A percentile compares a stretch with the other conserved stretches of the same genome.
phyloP scores from a whole-genome alignment of 345 rosid species.

The Salix caprea region DNA sequence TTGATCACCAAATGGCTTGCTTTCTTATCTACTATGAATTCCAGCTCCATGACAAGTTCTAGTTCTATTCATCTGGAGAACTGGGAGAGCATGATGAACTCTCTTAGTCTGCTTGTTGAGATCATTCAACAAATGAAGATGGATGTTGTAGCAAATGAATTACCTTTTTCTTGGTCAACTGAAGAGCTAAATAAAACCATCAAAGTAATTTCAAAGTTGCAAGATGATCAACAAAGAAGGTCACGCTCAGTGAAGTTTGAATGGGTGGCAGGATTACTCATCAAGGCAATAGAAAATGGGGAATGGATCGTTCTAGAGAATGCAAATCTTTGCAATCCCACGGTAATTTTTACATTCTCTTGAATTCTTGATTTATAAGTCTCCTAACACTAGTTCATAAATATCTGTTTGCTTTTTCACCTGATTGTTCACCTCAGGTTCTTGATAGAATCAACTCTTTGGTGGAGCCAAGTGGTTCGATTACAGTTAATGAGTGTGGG shows the following conservation, averaged over 20 bases:
- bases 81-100: constrained; percentile 26
- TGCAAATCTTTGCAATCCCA: constrained; percentile 96
- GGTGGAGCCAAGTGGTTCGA: constrained; percentile 84
- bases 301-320: constrained; percentile 90
- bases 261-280: constrained; percentile 79
- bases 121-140: constrained; percentile 45
- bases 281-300: constrained; percentile 90
- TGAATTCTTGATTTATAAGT: constrained; percentile 4
- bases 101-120: constrained; percentile 47
- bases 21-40: constrained; percentile 43
- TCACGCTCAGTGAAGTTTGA: constrained; percentile 73
- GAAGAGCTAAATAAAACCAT: constrained; percentile 45
- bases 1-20: constrained; percentile 62
- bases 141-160: constrained; percentile 33
- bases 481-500: constrained; percentile 88
- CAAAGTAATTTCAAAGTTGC: constrained; percentile 54
- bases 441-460: constrained; percentile 97
- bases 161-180: constrained; percentile 48
- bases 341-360: constrained; percentile 41
- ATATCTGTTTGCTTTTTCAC: background rate
- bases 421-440: constrained; percentile 44
- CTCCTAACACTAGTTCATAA: constrained; percentile 7
- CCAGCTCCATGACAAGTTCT: constrained; percentile 34
- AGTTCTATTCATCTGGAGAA: constrained; percentile 23
- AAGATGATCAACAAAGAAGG: constrained; percentile 35